phyloP scores from a whole-genome alignment of 345 rosid genomes.

The Syzygium grande region DNA sequence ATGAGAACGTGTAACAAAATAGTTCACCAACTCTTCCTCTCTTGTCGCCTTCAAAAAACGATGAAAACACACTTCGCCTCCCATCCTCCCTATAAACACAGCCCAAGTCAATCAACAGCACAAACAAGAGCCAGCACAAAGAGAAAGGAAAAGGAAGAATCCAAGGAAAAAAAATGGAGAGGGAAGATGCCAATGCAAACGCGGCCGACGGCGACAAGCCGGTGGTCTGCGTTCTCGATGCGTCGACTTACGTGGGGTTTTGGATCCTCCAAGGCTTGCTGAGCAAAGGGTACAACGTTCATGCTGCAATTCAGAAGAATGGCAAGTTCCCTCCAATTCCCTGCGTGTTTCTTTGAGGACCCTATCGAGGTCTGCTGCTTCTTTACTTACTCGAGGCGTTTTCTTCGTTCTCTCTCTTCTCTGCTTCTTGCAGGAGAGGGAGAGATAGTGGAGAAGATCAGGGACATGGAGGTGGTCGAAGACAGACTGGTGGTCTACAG shows the following conservation, averaged over 20 bases:
- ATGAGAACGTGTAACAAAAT: slow-evolving; percentile 47
- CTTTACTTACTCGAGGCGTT: not conserved
- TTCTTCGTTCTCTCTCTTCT: not conserved
- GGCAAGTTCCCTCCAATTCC: slow-evolving; percentile 17
- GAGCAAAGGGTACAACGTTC: slow-evolving; percentile 67
- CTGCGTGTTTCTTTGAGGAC: not conserved
- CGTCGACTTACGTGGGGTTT: slow-evolving; percentile 78
- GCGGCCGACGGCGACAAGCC: slow-evolving; percentile 11
- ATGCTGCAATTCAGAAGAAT: slow-evolving; percentile 61
- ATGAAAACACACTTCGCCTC: not conserved
- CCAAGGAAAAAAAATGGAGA: not conserved
- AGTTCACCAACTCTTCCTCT: slow-evolving; percentile 61
- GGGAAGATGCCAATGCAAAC: not conserved
- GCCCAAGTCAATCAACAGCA: not conserved
- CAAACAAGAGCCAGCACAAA: not conserved
- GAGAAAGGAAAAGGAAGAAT: not conserved
- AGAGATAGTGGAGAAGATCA: slow-evolving; percentile 53
- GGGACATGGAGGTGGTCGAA: slow-evolving; percentile 51
- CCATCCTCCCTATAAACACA: not conserved
- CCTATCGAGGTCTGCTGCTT: not conserved
- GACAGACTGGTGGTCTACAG: slow-evolving; percentile 42
- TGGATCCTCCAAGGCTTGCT: slow-evolving; percentile 78
- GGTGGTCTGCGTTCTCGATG: slow-evolving; percentile 74
- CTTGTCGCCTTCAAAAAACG: slow-evolving; percentile 3
- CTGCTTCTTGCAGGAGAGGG: slow-evolving; percentile 26